Conservation (phyloP, 2,329 filamentous ascomycete genomes). For the Penicillium sp. region DNA sequence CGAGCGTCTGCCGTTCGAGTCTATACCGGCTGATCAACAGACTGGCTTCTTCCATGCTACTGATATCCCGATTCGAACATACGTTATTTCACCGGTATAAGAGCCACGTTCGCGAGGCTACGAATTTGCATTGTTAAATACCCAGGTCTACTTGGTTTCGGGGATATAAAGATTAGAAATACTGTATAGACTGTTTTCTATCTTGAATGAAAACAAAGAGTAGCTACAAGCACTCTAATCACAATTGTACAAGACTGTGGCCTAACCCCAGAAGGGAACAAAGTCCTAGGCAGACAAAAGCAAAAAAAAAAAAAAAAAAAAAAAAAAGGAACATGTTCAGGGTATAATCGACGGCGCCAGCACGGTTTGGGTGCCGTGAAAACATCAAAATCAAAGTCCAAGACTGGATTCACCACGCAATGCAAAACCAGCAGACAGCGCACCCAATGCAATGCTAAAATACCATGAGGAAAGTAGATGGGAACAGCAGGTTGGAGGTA, state of each 20-base stretch:
- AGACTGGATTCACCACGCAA: conserved; percentile 2
- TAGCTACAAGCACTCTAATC: neutral
- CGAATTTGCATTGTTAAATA: neutral
- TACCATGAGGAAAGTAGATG: neutral
- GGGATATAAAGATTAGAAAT: neutral
- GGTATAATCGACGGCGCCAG: neutral
- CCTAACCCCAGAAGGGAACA: neutral
- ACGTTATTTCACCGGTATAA: conserved; percentile 27
- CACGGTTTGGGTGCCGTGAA: neutral
- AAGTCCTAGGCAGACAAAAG: neutral
- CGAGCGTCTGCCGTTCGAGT: conserved; percentile 42
- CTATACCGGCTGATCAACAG: conserved; percentile 44
- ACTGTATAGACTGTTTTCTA: neutral
- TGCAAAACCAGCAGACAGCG: neutral
- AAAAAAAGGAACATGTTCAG: neutral
- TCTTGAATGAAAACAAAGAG: neutral
- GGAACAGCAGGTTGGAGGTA: neutral
- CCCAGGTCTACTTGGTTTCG: neutral
- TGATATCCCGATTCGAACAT: conserved; percentile 39
- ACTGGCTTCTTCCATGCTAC: conserved; percentile 50
- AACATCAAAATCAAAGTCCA: neutral
- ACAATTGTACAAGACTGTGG: neutral
- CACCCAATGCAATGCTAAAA: conserved; percentile 5
- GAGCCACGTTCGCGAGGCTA: neutral
- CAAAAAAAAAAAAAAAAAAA: neutral